Evolutionary conservation across 108 stramenopile genomes (phyloP).

Genomic region (Pelagomonas calceolata): DNA sequence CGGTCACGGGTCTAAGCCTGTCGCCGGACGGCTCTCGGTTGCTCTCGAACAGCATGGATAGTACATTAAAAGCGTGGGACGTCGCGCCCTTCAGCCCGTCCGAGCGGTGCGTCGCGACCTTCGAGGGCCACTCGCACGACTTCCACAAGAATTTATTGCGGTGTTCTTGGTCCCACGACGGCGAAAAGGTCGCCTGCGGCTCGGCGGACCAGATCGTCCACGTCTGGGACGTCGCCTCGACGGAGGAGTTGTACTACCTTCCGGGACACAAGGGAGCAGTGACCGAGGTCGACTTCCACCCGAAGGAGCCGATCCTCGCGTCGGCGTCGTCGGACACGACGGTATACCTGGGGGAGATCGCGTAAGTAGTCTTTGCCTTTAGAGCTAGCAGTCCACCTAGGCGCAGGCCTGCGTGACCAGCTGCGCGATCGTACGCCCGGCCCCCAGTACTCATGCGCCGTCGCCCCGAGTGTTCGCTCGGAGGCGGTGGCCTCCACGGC

Average conservation of each 20-base stretch:
- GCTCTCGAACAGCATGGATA: constrained; percentile 73
- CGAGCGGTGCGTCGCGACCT: constrained; percentile 48
- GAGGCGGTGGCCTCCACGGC: too few relatives aligned
- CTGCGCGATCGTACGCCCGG: too few relatives aligned
- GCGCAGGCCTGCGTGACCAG: too few relatives aligned
- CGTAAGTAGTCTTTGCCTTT: constrained; percentile 15
- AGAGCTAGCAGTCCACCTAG: too few relatives aligned
- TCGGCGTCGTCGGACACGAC: constrained; percentile 49
- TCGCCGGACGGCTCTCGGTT: constrained; percentile 62
- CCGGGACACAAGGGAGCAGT: constrained; percentile 76
- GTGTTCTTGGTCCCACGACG: constrained; percentile 70
- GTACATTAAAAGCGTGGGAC: constrained; percentile 58
- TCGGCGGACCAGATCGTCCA: constrained; percentile 70
- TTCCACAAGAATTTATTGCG: constrained; percentile 71
- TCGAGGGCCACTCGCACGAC: constrained; percentile 58
- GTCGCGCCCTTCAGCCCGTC: constrained; percentile 52
- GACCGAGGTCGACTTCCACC: constrained; percentile 67
- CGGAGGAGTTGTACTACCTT: constrained; percentile 66
- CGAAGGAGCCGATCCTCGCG: constrained; percentile 49
- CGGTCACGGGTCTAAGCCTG: constrained; percentile 59
- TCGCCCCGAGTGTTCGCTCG: too few relatives aligned
- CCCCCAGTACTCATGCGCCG: too few relatives aligned
- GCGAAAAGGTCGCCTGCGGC: constrained; percentile 66
- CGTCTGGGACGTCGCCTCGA: constrained; percentile 68
- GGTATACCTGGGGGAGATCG: constrained; percentile 55